Evolutionary conservation across 306 rosid genomes (phyloP).

Genomic region (Lablab purpureus): DNA sequence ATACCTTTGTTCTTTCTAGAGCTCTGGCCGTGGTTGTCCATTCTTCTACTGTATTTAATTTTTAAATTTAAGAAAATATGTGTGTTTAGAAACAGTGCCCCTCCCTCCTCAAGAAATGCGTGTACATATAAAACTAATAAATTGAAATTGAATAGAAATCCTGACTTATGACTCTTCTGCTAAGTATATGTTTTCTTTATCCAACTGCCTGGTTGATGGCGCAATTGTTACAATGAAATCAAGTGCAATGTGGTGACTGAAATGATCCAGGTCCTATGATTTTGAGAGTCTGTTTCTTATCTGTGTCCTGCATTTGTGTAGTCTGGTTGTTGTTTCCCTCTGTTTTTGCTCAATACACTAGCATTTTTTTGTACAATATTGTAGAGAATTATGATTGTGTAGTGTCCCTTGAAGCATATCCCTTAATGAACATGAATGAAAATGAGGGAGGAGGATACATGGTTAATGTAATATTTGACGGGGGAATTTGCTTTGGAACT

Average conservation of each 20-base stretch:
- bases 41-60: neutral
- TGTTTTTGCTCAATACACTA: neutral
- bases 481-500: conserved; percentile 1
- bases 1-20: neutral
- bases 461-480: neutral
- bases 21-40: neutral
- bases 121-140: neutral
- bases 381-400: neutral
- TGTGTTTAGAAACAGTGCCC: neutral
- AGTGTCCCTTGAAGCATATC: neutral
- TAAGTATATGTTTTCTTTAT: neutral
- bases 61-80: neutral
- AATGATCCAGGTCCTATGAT: neutral
- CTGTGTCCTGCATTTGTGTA: neutral
- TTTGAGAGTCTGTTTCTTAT: neutral
- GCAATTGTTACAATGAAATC: neutral
- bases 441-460: neutral
- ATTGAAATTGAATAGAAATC: conserved; percentile 4
- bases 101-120: neutral
- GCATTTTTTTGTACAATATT: no score
- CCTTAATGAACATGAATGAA: neutral
- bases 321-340: neutral
- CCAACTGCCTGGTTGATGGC: neutral
- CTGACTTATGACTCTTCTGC: neutral
- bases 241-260: neutral